Percentiles rank a stretch among this genome's conserved stretches.
phyloP scores from a whole-genome alignment of 768 basidiomycete species.

The Leccinum uliginosum region DNA sequence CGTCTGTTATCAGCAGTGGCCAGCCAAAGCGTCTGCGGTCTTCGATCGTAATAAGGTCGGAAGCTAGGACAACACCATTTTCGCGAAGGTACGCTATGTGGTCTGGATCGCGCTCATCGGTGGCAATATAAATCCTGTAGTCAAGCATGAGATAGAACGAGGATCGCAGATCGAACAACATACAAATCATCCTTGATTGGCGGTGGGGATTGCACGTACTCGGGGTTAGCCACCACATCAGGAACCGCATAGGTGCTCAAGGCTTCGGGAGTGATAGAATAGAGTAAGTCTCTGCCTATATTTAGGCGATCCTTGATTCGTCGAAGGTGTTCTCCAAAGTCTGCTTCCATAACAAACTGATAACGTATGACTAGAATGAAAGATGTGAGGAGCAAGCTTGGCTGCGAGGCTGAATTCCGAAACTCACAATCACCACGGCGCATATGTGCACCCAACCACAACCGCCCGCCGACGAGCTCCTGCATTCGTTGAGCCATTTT shows the following conservation, averaged over 20 bases:
- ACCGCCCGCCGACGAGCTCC: constrained; percentile 26
- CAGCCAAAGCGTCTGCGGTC: constrained; percentile 41
- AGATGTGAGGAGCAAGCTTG: neutral
- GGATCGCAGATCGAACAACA: neutral
- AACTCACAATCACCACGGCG: constrained; percentile 40
- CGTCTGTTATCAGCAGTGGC: constrained; percentile 40
- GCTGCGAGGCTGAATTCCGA: neutral
- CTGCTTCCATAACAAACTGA: constrained; percentile 34
- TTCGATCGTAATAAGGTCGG: constrained; percentile 40
- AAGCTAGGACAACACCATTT: constrained; percentile 35
- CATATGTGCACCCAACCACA: constrained; percentile 43
- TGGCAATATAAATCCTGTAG: constrained; percentile 33
- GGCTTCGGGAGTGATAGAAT: constrained; percentile 14
- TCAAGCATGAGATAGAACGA: constrained; percentile 3
- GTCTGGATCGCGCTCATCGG: constrained; percentile 39
- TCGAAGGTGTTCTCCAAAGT: constrained; percentile 34
- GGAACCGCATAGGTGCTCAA: constrained; percentile 22
- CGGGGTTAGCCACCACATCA: constrained; percentile 13
- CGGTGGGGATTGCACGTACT: constrained; percentile 11
- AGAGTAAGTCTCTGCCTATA: constrained; percentile 17
- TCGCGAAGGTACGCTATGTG: constrained; percentile 32
- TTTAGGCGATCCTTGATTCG: constrained; percentile 29
- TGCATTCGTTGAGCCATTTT: constrained; percentile 32
- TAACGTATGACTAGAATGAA: constrained; percentile 25
- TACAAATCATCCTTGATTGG: constrained; percentile 23